Evolutionary conservation across 1,284 basidiomycete species (phyloP).

Genomic region (Apiotrichum siamense): DNA sequence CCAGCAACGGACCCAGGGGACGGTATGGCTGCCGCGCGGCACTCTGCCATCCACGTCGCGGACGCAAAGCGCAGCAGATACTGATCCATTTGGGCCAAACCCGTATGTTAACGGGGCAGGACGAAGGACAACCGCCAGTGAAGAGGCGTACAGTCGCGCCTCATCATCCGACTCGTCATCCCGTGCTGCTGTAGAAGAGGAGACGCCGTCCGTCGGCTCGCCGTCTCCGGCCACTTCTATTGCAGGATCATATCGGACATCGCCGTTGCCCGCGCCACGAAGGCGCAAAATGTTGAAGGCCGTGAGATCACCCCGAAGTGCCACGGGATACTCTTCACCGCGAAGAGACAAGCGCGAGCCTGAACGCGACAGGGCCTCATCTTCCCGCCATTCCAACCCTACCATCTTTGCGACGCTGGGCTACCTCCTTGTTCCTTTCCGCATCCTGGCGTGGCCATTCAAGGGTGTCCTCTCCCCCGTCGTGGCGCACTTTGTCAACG

Average conservation of each 20-base stretch:
- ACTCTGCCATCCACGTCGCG: too few relatives aligned
- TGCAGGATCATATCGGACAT: neutral
- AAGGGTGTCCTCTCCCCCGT: constrained; percentile 17
- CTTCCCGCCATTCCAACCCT: neutral
- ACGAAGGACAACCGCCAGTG: too few relatives aligned
- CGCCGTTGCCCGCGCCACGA: neutral
- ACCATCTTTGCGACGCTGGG: constrained; percentile 12
- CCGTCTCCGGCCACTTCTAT: neutral
- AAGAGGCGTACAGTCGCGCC: neutral
- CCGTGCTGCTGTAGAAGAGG: neutral
- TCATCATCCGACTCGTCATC: neutral
- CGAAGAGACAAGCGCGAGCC: neutral
- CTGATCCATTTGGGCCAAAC: too few relatives aligned
- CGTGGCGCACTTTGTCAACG: constrained; percentile 24
- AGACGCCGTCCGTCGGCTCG: neutral
- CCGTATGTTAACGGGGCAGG: too few relatives aligned
- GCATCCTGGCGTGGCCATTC: constrained; percentile 19
- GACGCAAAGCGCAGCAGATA: too few relatives aligned
- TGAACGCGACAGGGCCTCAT: neutral
- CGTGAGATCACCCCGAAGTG: neutral
- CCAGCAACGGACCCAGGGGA: too few relatives aligned
- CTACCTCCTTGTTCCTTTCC: constrained; percentile 19
- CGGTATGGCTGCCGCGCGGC: too few relatives aligned
- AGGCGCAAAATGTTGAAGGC: neutral
- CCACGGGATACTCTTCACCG: neutral